phyloP scores from a whole-genome alignment of 2,329 filamentous ascomycete species.

The Lithohypha guttulata region DNA sequence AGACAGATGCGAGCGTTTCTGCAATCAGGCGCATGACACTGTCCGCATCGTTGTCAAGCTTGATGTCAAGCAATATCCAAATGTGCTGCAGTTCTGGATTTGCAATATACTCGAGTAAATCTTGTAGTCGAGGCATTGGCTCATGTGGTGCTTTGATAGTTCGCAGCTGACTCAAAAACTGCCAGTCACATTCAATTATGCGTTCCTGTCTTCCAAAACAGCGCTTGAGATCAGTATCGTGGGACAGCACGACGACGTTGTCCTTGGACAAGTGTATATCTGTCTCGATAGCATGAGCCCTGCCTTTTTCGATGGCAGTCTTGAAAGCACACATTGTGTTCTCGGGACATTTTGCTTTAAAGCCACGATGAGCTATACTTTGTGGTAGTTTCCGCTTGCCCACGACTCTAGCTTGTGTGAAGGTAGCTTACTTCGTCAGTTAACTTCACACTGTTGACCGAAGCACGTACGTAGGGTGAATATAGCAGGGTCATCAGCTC shows the following conservation, averaged over 20 bases:
- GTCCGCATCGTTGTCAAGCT: conserved; percentile 45
- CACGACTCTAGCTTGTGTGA: conserved; percentile 21
- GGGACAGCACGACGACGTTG: conserved; percentile 72
- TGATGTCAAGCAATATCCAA: conserved; percentile 83
- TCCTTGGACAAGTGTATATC: conserved; percentile 77
- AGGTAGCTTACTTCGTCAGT: conserved; percentile 18
- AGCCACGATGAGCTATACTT: conserved; percentile 34
- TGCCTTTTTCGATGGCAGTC: conserved; percentile 59
- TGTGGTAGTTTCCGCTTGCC: conserved; percentile 25
- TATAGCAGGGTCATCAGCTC: neutral
- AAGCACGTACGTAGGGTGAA: conserved; percentile 3
- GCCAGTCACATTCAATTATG: conserved; percentile 67
- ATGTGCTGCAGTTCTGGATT: conserved; percentile 54
- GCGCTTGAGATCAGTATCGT: conserved; percentile 66
- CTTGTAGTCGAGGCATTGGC: conserved; percentile 60
- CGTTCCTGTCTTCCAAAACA: conserved; percentile 68
- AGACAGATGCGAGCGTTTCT: conserved; percentile 48
- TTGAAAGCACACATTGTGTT: conserved; percentile 74
- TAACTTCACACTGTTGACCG: neutral
- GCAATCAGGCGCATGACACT: conserved; percentile 61
- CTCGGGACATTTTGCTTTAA: conserved; percentile 66
- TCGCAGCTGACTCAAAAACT: conserved; percentile 55
- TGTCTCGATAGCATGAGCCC: conserved; percentile 71
- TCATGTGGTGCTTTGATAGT: conserved; percentile 59
- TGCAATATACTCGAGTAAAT: conserved; percentile 63